Conservation (phyloP, 2,329 filamentous ascomycete genomes). For the Drechslera avenae region DNA sequence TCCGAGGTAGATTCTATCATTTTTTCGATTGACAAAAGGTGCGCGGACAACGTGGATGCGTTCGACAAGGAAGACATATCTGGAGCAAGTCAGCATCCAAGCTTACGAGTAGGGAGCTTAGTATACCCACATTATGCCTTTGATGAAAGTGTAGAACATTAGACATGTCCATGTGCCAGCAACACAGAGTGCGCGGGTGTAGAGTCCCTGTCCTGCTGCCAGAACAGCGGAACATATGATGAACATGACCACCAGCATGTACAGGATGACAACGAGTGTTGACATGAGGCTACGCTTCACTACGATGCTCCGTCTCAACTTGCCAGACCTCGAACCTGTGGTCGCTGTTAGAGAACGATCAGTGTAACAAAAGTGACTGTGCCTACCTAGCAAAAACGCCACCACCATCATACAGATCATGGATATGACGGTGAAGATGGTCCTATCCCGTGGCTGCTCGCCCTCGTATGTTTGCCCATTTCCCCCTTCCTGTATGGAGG, state of each 20-base stretch:
- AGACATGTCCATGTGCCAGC: conserved; percentile 46
- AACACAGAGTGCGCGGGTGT: conserved; percentile 31
- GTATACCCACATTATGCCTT: conserved; percentile 30
- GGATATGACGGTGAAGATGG: conserved; percentile 1
- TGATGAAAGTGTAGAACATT: conserved; percentile 44
- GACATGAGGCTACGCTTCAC: conserved; percentile 23
- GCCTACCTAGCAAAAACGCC: conserved; percentile 7
- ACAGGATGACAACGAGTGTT: conserved; percentile 21
- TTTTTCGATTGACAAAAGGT: conserved; percentile 33
- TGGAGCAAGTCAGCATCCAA: conserved; percentile 2
- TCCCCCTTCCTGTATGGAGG: not conserved
- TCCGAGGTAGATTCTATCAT: conserved; percentile 42
- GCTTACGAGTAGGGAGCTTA: no score
- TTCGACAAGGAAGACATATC: conserved; percentile 49
- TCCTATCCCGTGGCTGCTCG: not conserved
- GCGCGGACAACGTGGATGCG: conserved; percentile 46
- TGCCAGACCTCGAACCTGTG: conserved; percentile 5
- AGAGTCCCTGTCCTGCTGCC: conserved; percentile 37
- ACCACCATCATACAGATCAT: conserved; percentile 8
- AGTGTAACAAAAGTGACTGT: no score
- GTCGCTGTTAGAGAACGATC: not conserved
- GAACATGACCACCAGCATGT: conserved; percentile 25
- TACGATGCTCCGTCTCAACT: not conserved
- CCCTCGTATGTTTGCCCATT: not conserved
- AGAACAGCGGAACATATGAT: conserved; percentile 29